A percentile compares a stretch with the other conserved stretches of the same genome.
phyloP scores from a whole-genome alignment of 139 green algal species.

The Micromonas pusilla region DNA sequence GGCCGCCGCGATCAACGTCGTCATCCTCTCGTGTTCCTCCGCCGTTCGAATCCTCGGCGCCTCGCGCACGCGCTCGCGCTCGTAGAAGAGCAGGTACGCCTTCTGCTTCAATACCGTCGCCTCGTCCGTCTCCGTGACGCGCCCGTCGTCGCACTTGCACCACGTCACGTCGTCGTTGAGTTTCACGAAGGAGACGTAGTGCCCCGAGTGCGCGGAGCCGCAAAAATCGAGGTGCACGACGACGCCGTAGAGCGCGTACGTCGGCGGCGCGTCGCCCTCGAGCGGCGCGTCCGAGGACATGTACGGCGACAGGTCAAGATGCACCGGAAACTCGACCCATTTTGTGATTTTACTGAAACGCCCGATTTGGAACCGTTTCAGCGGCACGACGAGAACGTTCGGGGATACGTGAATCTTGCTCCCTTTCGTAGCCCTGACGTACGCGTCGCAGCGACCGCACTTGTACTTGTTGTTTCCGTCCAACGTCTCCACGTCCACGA shows the following conservation, averaged over 20 bases:
- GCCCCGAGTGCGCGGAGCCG: conserved; percentile 32
- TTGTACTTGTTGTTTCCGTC: conserved; percentile 43
- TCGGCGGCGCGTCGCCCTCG: not conserved
- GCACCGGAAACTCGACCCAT: conserved; percentile 59
- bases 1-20: not conserved
- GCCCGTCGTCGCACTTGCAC: conserved; percentile 34
- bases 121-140: not conserved
- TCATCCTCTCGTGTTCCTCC: too few relatives aligned
- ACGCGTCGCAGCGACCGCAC: conserved; percentile 36
- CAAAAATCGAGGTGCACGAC: conserved; percentile 37
- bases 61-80: not conserved
- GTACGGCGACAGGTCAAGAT: conserved; percentile 29
- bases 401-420: conserved; percentile 62
- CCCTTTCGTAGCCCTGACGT: conserved; percentile 57
- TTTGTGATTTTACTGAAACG: conserved; percentile 68
- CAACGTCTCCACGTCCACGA: conserved; percentile 29
- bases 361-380: conserved; percentile 44
- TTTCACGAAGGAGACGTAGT: conserved; percentile 40
- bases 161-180: conserved; percentile 1
- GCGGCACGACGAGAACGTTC: conserved; percentile 37
- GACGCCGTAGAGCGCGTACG: conserved; percentile 36
- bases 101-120: conserved; percentile 29
- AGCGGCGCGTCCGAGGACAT: conserved; percentile 20
- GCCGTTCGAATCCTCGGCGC: not conserved
- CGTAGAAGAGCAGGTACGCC: conserved; percentile 42